Base-by-base conservation (phyloP, 2,329 filamentous ascomycete species). In the Scytalidium lignicola region DNA sequence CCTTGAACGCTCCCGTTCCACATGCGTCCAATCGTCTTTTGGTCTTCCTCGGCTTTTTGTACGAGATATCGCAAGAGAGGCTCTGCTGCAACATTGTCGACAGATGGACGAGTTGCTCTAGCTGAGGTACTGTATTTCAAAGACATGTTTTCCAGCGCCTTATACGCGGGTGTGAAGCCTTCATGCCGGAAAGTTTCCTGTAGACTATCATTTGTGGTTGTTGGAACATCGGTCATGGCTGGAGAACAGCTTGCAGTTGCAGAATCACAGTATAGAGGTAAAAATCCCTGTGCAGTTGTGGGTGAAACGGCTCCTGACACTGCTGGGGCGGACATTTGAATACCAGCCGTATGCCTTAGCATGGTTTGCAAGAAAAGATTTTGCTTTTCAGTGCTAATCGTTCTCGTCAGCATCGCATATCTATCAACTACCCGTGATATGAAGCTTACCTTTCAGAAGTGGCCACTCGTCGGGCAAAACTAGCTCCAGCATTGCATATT, bases 331-430 rank as follows among this genome's bases (percentile, higher is more conserved):
- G 61, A 51, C 49, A 61, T 56, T 42, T 54, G 55, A 21, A 41
- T 21, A 9, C 32, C 32, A 6, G 52, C 43, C 41, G 51, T 52
- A 23, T 59, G 61, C 49, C 51, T 59, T n/a, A 66, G 52, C 55
- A 66, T 63, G 40, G 58, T 62, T 32, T 64, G 62, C 44, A 66
- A 52, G 48, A 63, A 62, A 26, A 58, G 47, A n/a, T 52, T 60
- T 43, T 62, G 58, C 43, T 61, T 54, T n/a, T 60, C 60, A 26
- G 45, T 43, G 28, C 58, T 62, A 28, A n/a, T 9, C 6, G 21
- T 17, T n/a, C n/a, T 47, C 23, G 37, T 47, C 18, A 37, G 22
- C 17, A 26, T 18, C 19, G 15, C 26, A 8, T 41, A 4, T 37
- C n/a, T 17, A n/a, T 49, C 29, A 42, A 41, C 50, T 43, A 50